Evolutionary conservation across 305 asterid genomes (phyloP), one percentile per base, ranked within the genome.

Genomic region (Solanum hybrid): DNA sequence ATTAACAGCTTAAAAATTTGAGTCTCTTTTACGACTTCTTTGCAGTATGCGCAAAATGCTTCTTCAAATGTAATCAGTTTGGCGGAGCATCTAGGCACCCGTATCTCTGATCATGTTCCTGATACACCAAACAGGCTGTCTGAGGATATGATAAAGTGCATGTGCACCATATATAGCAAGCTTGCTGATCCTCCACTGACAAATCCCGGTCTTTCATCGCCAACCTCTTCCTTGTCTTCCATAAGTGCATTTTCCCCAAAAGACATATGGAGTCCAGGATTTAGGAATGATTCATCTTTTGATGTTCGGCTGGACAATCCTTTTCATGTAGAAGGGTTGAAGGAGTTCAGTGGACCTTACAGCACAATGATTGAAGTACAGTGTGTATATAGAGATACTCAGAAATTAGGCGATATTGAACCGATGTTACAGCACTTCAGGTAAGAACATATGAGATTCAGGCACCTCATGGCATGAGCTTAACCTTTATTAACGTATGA

Each of bases 301-400:
- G 99, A 98, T 88, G 93, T 93, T 90, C 96, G 96, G 34, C 90
- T 96, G 87, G 99, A 98, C 91, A 98, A 96, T 78, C 99, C 99
- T 89, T 98, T 98, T 88, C 98, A 94, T 64, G 92, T 96, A 1
- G 98, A 96, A 92, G 99, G 99, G 32, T 94, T 98, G 38, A 98
- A 96, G 89, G 99, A 98, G 85, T 98, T 98, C 89, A 98, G 99
- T n/a, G 99, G 99, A 88, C 99, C 99, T 81, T 96, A 98, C 95
- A 96, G 99, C 98, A 95, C 98, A 17, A 98, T 98, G 99, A 92
- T 98, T 75, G 99, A 98, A 95, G 95, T 98, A 24, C 94, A 94
- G 88, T 94, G 97, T 89, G 92, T 98, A 89, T 92, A 96, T 92
- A 92, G 99, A 92, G 99, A 96, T 88, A 88, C 94, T 85, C 95